Evolutionary conservation across 1,139 yeast species (phyloP), one percentile per base, ranked within the genome.

Genomic region (Yamadazyma buinensis): DNA sequence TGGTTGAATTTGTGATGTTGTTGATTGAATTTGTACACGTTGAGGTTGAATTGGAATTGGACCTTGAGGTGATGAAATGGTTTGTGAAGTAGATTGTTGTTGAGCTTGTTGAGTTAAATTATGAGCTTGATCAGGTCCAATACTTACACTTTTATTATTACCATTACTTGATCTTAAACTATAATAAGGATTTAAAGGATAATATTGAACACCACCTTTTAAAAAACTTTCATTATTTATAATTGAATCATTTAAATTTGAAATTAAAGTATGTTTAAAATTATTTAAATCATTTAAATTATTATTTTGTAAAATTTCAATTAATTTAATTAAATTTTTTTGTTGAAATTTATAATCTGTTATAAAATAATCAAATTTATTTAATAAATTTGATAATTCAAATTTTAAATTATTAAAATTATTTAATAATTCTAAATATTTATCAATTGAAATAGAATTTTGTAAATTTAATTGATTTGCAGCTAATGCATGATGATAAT

Each of bases 111-210:
- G 23, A 32, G 48, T 32, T 47, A 47, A 40, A 56, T 57, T 23
- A 58, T 51, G 14, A 5, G 22, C 9, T 27, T 23, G 24, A 11
- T 32, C 28, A 11, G 39, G 39, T 4, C 33, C 37, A 9, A 35
- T 30, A 26, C 38, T 35, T 7, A 35, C 31, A 23, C 36, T 30
- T 11, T 33, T 33, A 17, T 23, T 29, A 21, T 23, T 28, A 15
- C 24, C 14, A 23, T 30, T 36, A n/a, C 27, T 26, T 17, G 22
- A 22, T 15, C 37, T 20, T 24, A 37, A 30, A 24, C 33, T 32
- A 42, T 62, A 64, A 40, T 64, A 62, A 1, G 67, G 68, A 37
- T 64, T 62, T 26, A 64, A 44, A 1, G 70, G 67, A 34, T 64
- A 64, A 31, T 54, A 59, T 42, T 64, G 69, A 3, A 67, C 36